phyloP scores from a whole-genome alignment of 345 rosid species.

The Lepidium aucheri region DNA sequence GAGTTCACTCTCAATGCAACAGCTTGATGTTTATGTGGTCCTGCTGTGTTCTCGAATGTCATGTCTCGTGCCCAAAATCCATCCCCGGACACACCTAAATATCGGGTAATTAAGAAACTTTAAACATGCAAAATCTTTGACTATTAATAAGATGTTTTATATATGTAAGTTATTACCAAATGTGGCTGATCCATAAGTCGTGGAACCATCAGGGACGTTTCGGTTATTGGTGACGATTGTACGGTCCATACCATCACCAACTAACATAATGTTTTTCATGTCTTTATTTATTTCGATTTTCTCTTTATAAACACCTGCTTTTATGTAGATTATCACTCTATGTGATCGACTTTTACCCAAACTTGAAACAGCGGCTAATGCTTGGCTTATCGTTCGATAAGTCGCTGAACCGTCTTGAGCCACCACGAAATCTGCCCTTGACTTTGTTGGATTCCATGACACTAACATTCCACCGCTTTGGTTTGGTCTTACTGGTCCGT shows the following conservation, averaged over 20 bases:
- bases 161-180: conserved; percentile 38
- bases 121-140: not conserved
- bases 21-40: conserved; percentile 60
- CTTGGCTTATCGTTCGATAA: conserved; percentile 20
- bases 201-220: conserved; percentile 44
- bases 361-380: conserved; percentile 31
- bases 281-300: conserved; percentile 40
- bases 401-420: conserved; percentile 22
- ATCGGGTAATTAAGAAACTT: not conserved
- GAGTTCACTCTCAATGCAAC: conserved; percentile 55
- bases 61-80: conserved; percentile 83
- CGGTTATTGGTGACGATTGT: conserved; percentile 46
- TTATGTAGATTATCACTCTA: conserved; percentile 48
- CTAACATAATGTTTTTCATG: conserved; percentile 51
- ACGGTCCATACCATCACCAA: conserved; percentile 74
- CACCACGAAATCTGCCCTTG: conserved; percentile 31
- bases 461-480: conserved; percentile 33
- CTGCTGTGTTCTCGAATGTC: conserved; percentile 70
- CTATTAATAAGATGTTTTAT: not conserved
- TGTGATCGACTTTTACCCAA: conserved; percentile 25
- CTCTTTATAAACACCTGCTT: conserved; percentile 63
- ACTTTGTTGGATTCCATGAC: conserved; percentile 32
- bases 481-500: conserved; percentile 6
- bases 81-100: conserved; percentile 54
- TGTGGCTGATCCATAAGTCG: conserved; percentile 56